Conservation (phyloP, 1,284 basidiomycete species). For the Farysia itapuensis region DNA sequence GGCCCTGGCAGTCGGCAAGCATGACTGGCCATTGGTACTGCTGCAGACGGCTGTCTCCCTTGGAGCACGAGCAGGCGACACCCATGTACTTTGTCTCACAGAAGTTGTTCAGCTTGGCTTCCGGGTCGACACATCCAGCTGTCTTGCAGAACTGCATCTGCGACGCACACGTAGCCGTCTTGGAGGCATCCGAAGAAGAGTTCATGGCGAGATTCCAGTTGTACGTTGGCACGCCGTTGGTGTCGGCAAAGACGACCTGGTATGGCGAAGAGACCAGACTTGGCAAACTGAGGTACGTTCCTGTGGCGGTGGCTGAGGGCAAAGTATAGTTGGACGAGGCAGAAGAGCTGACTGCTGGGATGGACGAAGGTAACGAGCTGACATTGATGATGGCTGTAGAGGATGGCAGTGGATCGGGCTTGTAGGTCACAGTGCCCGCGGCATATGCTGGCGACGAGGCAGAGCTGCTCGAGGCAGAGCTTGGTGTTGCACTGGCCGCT, state of each 20-base stretch:
- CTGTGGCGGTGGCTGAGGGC: constrained; percentile 33
- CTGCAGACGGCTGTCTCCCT: constrained; percentile 37
- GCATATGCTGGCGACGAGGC: constrained; percentile 22
- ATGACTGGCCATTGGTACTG: constrained; percentile 58
- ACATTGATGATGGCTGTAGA: constrained; percentile 20
- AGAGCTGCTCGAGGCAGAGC: constrained; percentile 10
- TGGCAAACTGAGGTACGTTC: constrained; percentile 19
- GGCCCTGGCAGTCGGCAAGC: constrained; percentile 48
- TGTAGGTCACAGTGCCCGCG: constrained; percentile 27
- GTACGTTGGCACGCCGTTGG: constrained; percentile 16
- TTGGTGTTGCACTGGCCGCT: constrained; percentile 8
- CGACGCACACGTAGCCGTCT: constrained; percentile 36
- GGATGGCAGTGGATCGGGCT: constrained; percentile 16
- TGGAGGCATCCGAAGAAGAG: constrained; percentile 10
- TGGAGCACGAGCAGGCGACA: constrained; percentile 42
- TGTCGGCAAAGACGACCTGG: constrained; percentile 33
- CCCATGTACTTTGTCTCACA: constrained; percentile 51
- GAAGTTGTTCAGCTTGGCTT: constrained; percentile 47
- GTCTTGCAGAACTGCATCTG: constrained; percentile 51
- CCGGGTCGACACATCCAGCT: constrained; percentile 42
- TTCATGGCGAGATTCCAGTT: constrained; percentile 28
- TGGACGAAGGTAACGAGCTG: constrained; percentile 12
- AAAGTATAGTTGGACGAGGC: constrained; percentile 48
- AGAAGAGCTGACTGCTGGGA: constrained; percentile 8
- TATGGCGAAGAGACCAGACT: constrained; percentile 28